Evolutionary conservation across 2,329 filamentous ascomycete genomes (phyloP).

Genomic region (Cryphonectria naterciae): DNA sequence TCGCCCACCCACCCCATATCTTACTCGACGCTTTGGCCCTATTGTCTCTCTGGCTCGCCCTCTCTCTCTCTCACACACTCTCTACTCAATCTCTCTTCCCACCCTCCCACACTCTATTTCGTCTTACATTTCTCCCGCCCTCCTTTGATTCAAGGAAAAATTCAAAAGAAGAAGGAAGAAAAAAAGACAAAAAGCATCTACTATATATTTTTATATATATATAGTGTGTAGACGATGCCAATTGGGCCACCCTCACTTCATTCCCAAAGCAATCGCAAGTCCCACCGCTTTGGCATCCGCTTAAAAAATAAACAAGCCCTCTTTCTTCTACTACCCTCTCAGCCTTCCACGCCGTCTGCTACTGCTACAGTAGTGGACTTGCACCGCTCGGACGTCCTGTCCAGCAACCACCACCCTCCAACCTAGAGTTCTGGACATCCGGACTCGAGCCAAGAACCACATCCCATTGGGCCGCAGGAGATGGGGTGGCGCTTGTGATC

Average conservation of each 20-base stretch:
- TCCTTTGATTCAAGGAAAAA: neutral
- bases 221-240: constrained; percentile 15
- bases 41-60: neutral
- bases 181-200: neutral
- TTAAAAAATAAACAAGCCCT: neutral
- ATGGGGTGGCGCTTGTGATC: constrained; percentile 11
- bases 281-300: constrained; percentile 3
- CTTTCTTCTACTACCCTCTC: constrained; percentile 9
- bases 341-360: constrained; percentile 14
- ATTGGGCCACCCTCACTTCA: constrained; percentile 1
- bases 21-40: neutral
- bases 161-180: neutral
- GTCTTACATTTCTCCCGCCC: neutral
- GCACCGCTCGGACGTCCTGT: neutral
- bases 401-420: constrained; percentile 8
- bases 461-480: neutral
- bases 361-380: neutral
- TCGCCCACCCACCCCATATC: neutral
- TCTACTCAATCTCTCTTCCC: no score
- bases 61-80: neutral
- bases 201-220: neutral
- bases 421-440: neutral
- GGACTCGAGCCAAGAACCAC: constrained; percentile 10
- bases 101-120: neutral
- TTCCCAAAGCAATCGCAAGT: neutral